Conservation (phyloP, 208 protist genomes). For the Leishmania braziliensis region DNA sequence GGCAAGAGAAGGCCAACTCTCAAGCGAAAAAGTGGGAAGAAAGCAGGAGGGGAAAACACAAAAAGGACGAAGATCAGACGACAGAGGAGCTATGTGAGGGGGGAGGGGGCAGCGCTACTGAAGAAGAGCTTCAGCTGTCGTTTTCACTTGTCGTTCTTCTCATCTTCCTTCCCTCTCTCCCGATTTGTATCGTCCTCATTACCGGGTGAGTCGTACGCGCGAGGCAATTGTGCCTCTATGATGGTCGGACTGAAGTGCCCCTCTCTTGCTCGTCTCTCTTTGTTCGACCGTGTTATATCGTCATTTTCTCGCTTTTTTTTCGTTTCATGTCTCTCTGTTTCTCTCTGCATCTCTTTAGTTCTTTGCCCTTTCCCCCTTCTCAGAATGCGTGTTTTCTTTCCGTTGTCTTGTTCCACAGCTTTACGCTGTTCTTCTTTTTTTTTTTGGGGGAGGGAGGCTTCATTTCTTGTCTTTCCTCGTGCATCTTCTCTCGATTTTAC, state of each 20-base stretch:
- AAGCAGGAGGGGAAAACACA: neutral
- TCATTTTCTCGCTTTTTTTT: conserved; percentile 1
- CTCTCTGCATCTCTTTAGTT: too few species aligned
- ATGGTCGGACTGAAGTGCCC: neutral
- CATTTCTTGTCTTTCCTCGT: neutral
- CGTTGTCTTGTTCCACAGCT: neutral
- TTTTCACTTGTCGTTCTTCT: neutral
- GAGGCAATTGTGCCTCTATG: neutral
- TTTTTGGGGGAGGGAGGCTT: too few species aligned
- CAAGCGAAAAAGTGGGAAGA: neutral
- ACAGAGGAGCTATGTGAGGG: neutral
- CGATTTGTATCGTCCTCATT: neutral
- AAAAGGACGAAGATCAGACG: neutral
- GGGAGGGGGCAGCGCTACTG: neutral
- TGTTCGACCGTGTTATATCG: conserved; percentile 13
- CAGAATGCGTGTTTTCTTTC: neutral
- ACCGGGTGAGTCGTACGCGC: neutral
- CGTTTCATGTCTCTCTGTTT: neutral
- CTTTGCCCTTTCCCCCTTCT: neutral
- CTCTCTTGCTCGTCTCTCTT: conserved; percentile 2
- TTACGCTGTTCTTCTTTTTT: too few species aligned
- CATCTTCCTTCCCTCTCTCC: neutral
- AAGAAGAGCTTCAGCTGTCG: neutral
- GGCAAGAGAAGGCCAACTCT: neutral
- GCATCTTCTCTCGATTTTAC: neutral